A percentile compares a stretch with the other conserved stretches of the same genome.
Conservation (phyloP, 441 rosid species). For the Aquilaria agallochum region DNA sequence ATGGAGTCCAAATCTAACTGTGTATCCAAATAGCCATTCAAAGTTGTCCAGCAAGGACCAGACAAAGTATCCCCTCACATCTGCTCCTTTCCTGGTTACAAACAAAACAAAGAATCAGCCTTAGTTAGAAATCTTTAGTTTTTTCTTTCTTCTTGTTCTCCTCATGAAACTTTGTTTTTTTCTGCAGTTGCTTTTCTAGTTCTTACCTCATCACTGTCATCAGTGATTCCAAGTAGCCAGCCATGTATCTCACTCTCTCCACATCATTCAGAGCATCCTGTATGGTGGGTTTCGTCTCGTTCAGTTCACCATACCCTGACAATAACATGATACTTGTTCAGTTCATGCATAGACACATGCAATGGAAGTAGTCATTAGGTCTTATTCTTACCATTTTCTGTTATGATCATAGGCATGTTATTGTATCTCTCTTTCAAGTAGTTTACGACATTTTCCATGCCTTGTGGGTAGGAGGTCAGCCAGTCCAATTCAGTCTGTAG, state of each 20-base stretch:
- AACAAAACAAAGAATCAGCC: background rate
- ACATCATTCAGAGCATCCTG: slow-evolving; percentile 36
- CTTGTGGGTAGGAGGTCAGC: slow-evolving; percentile 37
- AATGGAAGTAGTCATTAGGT: background rate
- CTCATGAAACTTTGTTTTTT: background rate
- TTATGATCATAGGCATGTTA: slow-evolving; percentile 43
- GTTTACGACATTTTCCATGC: slow-evolving; percentile 44
- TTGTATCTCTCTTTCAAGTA: slow-evolving; percentile 34
- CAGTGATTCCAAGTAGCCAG: slow-evolving; percentile 42
- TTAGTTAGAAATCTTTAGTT: background rate
- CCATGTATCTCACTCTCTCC: slow-evolving; percentile 48
- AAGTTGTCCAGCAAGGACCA: slow-evolving; percentile 60
- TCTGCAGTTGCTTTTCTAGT: background rate
- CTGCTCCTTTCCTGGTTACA: slow-evolving; percentile 47
- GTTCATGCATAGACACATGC: background rate
- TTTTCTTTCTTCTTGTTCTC: background rate
- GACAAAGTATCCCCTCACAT: slow-evolving; percentile 50
- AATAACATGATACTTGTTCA: background rate
- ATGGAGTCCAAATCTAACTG: slow-evolving; percentile 38
- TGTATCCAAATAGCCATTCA: slow-evolving; percentile 52
- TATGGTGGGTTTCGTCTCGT: slow-evolving; percentile 19
- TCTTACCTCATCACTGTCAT: slow-evolving; percentile 52
- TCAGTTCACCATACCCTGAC: slow-evolving; percentile 41
- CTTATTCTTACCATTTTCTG: slow-evolving; percentile 41
- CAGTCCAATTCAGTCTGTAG: slow-evolving; percentile 25